Conservation (phyloP, 768 basidiomycete genomes). For the Chalciporus piperatus region DNA sequence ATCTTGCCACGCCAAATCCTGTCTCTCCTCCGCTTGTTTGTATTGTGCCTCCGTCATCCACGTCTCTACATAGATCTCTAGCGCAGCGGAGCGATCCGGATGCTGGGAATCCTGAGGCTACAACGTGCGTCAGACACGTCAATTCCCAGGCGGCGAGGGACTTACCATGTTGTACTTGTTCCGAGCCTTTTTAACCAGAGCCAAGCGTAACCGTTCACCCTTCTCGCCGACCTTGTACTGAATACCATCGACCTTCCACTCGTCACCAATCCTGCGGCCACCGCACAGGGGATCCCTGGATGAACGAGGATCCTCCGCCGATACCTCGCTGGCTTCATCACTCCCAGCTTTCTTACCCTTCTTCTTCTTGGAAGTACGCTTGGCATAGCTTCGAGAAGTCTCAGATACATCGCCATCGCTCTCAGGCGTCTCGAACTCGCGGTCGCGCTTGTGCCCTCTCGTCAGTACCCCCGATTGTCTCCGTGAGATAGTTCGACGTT, state of each 20-base stretch:
- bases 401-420: constrained; percentile 20
- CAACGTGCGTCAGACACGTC: constrained; percentile 7
- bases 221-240: constrained; percentile 69
- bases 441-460: constrained; percentile 68
- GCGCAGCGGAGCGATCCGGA: constrained; percentile 63
- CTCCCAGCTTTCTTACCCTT: constrained; percentile 45
- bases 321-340: constrained; percentile 46
- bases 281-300: constrained; percentile 53
- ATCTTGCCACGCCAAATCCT: constrained; percentile 71
- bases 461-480: constrained; percentile 46
- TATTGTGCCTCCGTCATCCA: constrained; percentile 81
- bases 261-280: constrained; percentile 63
- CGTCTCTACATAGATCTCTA: constrained; percentile 73
- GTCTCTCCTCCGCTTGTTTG: constrained; percentile 56
- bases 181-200: constrained; percentile 67
- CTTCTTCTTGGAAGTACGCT: constrained; percentile 44
- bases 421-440: constrained; percentile 48
- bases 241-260: constrained; percentile 73
- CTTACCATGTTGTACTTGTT: constrained; percentile 74
- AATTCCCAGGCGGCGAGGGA: not conserved
- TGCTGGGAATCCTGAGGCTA: constrained; percentile 79
- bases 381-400: constrained; percentile 5
- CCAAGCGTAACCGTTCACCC: constrained; percentile 66
- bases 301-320: constrained; percentile 45
- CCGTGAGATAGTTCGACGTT: constrained; percentile 55